Evolutionary conservation across 768 basidiomycete genomes (phyloP), one percentile per base, ranked within the genome.

Genomic region (Auricularia sp.): DNA sequence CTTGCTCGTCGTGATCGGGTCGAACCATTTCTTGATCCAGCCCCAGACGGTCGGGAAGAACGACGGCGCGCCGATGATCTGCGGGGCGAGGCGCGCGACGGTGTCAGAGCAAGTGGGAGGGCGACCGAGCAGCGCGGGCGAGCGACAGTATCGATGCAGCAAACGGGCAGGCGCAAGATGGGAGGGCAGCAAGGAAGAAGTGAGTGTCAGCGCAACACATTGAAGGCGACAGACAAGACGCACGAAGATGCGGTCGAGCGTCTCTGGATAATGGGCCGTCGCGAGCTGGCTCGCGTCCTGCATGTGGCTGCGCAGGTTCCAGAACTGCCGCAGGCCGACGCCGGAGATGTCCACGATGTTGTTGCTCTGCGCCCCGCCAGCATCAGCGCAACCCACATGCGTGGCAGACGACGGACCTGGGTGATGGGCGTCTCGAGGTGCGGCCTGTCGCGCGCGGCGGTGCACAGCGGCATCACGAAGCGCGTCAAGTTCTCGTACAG

Each of bases 21-120:
- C 91, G 73, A 92, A 92, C 86, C 87, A 90, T 65, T 85, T 87
- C 79, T 89, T 90, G 72, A 93, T 80, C 91, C 91, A 93, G 37
- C 80, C 81, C 91, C 91, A 94, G 10, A 93, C 78, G 1, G 86
- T 89, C 2, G 87, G 83, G 74, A 94, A 94, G 78, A 92, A 94
- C 0, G 84, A 78, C 0, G 92, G 92, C 0, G 90, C 85, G 68
- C 93, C 92, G 63, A 94, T 85, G 63, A 94, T 35, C 56, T 59
- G 24, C 24, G 54, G 54, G 1, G 14, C 10, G 24, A 2, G 29
- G 54, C 54, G n/a, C 6, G 54, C 11, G 54, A 10, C n/a, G n/a
- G n/a, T n/a, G n/a, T n/a, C n/a, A n/a, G n/a, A n/a, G n/a, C n/a
- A n/a, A n/a, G n/a, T n/a, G n/a, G n/a, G n/a, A n/a, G n/a, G n/a